Evolutionary conservation across 176 grass and related monocot genomes (phyloP).

Genomic region (Tillandsia leiboldiana): DNA sequence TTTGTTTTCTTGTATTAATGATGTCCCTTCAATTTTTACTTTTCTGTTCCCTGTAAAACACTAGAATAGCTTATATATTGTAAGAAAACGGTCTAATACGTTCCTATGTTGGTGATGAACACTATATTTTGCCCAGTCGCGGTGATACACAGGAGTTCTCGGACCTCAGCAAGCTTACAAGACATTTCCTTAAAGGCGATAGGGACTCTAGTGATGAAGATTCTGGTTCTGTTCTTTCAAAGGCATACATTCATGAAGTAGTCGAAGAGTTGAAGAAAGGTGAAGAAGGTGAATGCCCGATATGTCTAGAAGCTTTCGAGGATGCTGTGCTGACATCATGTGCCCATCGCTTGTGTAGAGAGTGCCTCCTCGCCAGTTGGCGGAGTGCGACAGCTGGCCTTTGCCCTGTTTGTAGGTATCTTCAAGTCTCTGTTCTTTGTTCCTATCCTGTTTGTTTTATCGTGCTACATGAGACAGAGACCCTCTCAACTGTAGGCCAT

Average conservation of each 20-base stretch:
- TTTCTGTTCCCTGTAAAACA: background rate
- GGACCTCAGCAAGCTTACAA: conserved; percentile 87
- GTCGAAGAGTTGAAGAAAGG: conserved; percentile 83
- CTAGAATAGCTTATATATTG: background rate
- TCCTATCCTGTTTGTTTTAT: background rate
- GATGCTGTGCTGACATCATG: conserved; percentile 92
- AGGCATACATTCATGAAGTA: conserved; percentile 70
- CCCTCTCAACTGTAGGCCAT: no score
- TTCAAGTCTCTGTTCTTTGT: background rate
- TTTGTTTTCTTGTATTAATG: no score
- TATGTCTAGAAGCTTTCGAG: conserved; percentile 93
- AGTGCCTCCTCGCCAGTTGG: conserved; percentile 90
- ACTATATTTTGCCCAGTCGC: conserved; percentile 42
- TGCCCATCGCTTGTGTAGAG: conserved; percentile 81
- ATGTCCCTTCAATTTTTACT: background rate
- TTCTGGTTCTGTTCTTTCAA: conserved; percentile 47
- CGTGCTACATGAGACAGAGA: no score
- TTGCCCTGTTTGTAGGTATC: conserved; percentile 89
- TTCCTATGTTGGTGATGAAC: conserved; percentile 15
- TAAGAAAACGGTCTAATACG: background rate
- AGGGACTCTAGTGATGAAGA: conserved; percentile 36
- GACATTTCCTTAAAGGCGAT: conserved; percentile 52
- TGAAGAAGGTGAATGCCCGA: conserved; percentile 81
- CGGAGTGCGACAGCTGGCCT: conserved; percentile 50
- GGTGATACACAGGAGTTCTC: conserved; percentile 93